A percentile compares a stretch with the other conserved stretches of the same genome.
Conservation (phyloP, 257 asterid species). For the Capsicum baccatum region DNA sequence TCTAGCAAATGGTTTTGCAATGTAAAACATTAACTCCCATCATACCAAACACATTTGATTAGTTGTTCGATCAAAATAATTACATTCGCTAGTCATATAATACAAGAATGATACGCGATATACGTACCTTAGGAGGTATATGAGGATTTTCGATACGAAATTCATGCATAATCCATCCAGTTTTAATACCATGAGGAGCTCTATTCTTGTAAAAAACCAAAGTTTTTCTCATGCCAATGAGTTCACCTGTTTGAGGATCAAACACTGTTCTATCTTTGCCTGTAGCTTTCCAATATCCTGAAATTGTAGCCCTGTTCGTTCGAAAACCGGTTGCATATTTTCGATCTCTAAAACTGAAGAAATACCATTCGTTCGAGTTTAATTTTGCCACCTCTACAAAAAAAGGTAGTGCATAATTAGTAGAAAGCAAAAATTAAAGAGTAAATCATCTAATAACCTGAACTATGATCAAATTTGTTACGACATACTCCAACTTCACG, state of each 20-base stretch:
- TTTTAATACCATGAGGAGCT: constrained; percentile 88
- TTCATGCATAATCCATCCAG: constrained; percentile 96
- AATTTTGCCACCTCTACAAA: constrained; percentile 71
- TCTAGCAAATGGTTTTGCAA: too few relatives aligned
- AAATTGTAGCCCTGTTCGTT: constrained; percentile 71
- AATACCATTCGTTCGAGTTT: constrained; percentile 85
- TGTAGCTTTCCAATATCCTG: constrained; percentile 95
- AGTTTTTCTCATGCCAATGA: constrained; percentile 92
- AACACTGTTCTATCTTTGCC: constrained; percentile 75
- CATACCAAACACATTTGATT: too few relatives aligned
- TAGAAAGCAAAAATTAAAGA: too few relatives aligned
- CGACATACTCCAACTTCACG: too few relatives aligned
- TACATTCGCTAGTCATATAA: too few relatives aligned
- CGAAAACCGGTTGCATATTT: constrained; percentile 78
- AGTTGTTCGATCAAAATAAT: too few relatives aligned
- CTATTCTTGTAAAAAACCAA: constrained; percentile 81
- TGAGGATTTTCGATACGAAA: constrained; percentile 80
- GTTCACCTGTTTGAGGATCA: constrained; percentile 45
- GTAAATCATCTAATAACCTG: too few relatives aligned
- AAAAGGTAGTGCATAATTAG: background rate
- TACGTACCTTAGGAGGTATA: constrained; percentile 75
- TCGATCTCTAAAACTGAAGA: constrained; percentile 84
- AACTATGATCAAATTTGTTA: too few relatives aligned
- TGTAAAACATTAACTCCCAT: too few relatives aligned
- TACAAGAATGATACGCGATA: background rate